Conservation (phyloP, 352 stramenopile genomes). For the Phytophthora quininea region DNA sequence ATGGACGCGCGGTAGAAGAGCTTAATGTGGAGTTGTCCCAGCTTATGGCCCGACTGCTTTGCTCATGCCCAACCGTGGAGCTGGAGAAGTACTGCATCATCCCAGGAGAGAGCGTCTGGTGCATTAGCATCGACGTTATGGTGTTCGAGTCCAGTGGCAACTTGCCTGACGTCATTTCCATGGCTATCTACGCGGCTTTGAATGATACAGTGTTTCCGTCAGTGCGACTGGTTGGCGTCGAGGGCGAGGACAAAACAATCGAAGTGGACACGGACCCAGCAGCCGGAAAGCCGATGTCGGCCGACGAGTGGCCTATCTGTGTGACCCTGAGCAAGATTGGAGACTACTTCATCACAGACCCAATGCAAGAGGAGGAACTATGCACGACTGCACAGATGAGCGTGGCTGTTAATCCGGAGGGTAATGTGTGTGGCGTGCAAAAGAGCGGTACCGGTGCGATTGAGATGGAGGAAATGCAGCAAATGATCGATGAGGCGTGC, state of each 20-base stretch:
- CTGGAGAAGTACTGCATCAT: conserved; percentile 72
- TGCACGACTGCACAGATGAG: conserved; percentile 79
- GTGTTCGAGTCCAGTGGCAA: conserved; percentile 84
- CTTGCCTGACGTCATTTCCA: conserved; percentile 75
- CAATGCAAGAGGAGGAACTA: conserved; percentile 77
- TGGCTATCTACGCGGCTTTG: conserved; percentile 82
- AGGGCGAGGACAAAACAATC: conserved; percentile 78
- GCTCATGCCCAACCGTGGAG: conserved; percentile 55
- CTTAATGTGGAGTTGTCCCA: conserved; percentile 83
- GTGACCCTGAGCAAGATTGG: conserved; percentile 81
- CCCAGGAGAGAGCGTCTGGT: conserved; percentile 76
- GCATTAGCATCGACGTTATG: conserved; percentile 75
- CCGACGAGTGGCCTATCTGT: conserved; percentile 69
- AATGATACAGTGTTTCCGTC: conserved; percentile 80
- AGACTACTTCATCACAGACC: conserved; percentile 69
- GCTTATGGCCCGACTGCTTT: conserved; percentile 73
- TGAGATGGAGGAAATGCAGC: conserved; percentile 78
- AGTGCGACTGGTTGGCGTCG: conserved; percentile 72
- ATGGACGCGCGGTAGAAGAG: conserved; percentile 72
- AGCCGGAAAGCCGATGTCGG: conserved; percentile 57
- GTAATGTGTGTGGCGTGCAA: conserved; percentile 72
- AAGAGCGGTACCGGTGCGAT: conserved; percentile 75
- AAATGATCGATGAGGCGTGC: conserved; percentile 79
- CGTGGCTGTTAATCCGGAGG: conserved; percentile 66
- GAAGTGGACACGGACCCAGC: conserved; percentile 79